These are phyloP conservation scores for Centrapalus pauciflorus DNA, from an alignment of 129 eudicot genomes.

Conservation along the genomic window DNA sequence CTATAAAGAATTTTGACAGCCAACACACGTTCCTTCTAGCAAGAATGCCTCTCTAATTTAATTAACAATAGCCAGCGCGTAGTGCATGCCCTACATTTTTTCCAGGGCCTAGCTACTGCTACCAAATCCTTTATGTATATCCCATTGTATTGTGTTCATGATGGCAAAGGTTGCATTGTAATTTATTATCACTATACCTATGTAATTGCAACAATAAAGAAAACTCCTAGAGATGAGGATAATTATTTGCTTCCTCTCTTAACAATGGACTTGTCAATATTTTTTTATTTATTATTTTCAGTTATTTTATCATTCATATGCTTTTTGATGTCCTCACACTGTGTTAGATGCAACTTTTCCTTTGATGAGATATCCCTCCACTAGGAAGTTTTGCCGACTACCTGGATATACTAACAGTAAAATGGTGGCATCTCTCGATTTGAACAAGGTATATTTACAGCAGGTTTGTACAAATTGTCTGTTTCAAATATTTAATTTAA, in stretches of 20 bases:
- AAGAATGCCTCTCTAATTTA: too few species aligned
- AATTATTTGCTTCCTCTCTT: not conserved
- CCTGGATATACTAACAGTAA: not conserved
- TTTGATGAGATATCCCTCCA: too few species aligned
- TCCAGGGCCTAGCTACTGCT: not conserved
- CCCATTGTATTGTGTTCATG: not conserved
- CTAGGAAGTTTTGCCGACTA: not conserved
- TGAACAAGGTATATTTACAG: not conserved
- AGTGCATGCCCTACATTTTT: not conserved
- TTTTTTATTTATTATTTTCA: too few species aligned
- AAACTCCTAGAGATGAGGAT: not conserved
- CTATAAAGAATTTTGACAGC: slow-evolving; percentile 53
- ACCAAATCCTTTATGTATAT: not conserved
- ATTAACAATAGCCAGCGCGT: not conserved
- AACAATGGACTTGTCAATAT: not conserved
- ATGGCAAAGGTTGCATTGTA: not conserved
- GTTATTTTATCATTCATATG: too few species aligned
- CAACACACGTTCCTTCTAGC: too few species aligned
- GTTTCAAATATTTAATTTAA: not conserved
- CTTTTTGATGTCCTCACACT: too few species aligned
- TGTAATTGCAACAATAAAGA: not conserved
- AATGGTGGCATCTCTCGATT: not conserved
- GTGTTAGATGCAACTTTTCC: too few species aligned
- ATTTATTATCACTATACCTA: not conserved
- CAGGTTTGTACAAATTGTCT: not conserved